Conservation (phyloP, 192 early-diverging fungal genomes). For the Coemansia sp. region DNA sequence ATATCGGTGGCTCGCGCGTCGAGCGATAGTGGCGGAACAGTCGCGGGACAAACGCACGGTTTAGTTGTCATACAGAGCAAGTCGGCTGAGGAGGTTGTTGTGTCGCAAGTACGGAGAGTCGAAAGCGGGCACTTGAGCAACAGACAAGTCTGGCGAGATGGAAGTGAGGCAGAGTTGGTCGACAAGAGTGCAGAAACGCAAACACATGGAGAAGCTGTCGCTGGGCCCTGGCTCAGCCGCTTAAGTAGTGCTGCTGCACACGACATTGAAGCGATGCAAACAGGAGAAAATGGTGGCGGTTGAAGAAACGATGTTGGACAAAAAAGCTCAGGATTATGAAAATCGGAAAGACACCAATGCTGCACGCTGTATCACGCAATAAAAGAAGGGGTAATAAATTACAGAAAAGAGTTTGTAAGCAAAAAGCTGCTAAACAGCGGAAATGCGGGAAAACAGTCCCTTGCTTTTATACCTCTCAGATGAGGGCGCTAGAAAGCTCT, state of each 20-base stretch:
- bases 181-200: neutral
- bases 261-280: neutral
- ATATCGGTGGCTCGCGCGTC: neutral
- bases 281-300: neutral
- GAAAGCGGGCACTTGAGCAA: slow-evolving; percentile 5
- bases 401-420: neutral
- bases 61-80: neutral
- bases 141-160: neutral
- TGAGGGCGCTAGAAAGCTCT: neutral
- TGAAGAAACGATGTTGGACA: neutral
- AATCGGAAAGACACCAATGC: neutral
- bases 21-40: neutral
- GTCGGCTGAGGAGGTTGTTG: neutral
- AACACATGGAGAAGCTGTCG: neutral
- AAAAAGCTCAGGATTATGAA: neutral
- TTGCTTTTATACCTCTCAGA: neutral
- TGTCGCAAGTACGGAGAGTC: neutral
- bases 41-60: neutral
- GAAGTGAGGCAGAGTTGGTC: neutral
- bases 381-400: neutral
- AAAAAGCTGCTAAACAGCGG: neutral
- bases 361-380: no score
- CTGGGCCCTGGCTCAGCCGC: neutral
- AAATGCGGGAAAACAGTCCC: neutral
- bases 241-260: neutral